Evolutionary conservation across 2,329 filamentous ascomycete genomes (phyloP).

Genomic region (Fusarium torreyae): DNA sequence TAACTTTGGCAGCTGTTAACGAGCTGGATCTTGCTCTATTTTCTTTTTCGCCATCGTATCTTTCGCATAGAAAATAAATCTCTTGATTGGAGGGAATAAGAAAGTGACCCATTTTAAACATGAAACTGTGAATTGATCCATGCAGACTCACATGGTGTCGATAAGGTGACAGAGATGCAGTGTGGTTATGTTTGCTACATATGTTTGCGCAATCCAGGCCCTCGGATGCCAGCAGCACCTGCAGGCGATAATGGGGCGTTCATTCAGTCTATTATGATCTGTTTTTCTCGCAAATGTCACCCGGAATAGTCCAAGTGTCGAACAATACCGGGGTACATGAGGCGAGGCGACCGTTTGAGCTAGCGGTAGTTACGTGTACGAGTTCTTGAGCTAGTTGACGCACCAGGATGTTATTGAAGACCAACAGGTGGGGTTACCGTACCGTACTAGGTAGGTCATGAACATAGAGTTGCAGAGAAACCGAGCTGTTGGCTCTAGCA

Average conservation of each 20-base stretch:
- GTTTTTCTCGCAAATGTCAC: neutral
- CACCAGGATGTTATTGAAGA: neutral
- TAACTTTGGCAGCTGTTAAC: neutral
- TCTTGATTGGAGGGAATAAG: neutral
- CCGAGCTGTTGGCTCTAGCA: constrained; percentile 30
- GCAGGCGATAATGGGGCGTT: neutral
- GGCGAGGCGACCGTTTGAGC: constrained; percentile 19
- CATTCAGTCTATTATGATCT: neutral
- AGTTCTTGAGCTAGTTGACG: neutral
- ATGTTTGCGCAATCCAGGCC: neutral
- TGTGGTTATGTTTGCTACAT: too few relatives aligned
- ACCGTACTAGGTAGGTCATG: constrained; percentile 3
- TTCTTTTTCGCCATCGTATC: too few relatives aligned
- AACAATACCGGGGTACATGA: constrained; percentile 4
- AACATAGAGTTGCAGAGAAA: constrained; percentile 3
- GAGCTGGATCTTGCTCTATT: neutral
- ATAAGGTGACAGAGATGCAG: too few relatives aligned
- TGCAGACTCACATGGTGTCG: too few relatives aligned
- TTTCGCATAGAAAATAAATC: neutral
- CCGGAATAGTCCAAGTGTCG: neutral
- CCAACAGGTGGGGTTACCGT: constrained; percentile 7
- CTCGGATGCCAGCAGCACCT: neutral
- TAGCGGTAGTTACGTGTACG: constrained; percentile 4
- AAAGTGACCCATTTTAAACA: too few relatives aligned
- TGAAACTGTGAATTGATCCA: too few relatives aligned